Conservation (phyloP, 805 yeast genomes). For the Yarrowia porcina region DNA sequence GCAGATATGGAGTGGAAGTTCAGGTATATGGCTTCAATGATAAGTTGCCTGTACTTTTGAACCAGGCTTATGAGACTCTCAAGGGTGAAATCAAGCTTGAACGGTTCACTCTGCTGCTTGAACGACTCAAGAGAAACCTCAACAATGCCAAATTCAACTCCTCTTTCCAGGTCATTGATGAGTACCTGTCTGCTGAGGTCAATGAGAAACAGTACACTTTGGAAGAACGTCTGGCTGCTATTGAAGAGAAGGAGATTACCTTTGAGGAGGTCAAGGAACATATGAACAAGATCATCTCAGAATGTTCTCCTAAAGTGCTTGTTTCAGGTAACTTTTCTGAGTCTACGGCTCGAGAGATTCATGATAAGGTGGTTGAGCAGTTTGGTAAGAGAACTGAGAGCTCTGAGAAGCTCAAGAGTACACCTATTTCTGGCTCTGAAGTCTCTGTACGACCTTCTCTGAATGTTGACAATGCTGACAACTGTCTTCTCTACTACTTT, state of each 20-base stretch:
- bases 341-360: neutral
- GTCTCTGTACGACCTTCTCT: neutral
- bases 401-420: too few relatives aligned
- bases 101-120: neutral
- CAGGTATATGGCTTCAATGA: constrained; percentile 1
- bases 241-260: constrained; percentile 61
- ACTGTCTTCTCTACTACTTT: constrained; percentile 35
- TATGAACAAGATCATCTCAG: neutral
- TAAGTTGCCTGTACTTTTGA: neutral
- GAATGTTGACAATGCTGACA: constrained; percentile 60
- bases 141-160: neutral
- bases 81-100: neutral
- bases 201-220: constrained; percentile 32
- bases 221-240: constrained; percentile 50
- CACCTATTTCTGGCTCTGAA: neutral
- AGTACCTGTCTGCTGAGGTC: neutral
- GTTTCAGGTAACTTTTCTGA: neutral
- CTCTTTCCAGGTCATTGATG: neutral
- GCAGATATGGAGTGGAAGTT: neutral
- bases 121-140: neutral
- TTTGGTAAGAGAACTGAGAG: neutral
- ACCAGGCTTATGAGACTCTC: neutral
- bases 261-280: neutral
- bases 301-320: neutral
- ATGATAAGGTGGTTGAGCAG: neutral